Evolutionary conservation across 2,329 filamentous ascomycete species (phyloP), one percentile per base, ranked within the genome.

Genomic region (Dactylellina cionopaga): DNA sequence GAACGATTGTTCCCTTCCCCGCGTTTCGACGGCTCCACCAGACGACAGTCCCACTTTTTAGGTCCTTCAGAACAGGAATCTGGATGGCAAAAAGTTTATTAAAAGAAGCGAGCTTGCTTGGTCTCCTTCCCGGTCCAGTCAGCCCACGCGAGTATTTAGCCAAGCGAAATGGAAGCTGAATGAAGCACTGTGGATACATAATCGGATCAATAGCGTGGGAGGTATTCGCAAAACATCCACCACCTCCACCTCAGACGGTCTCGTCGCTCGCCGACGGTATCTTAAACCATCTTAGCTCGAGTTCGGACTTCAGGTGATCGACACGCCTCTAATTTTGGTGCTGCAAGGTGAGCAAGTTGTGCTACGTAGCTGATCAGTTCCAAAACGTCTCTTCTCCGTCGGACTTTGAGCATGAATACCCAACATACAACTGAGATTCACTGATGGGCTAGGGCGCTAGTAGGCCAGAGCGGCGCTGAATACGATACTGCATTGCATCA

Each of bases 21-120:
- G 66, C 66, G 58, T 71, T 71, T 71, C 58, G 66, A 71, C 58
- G 66, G 66, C 66, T 71, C 56, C 56, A 55, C 51, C 41, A n/a
- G n/a, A n/a, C n/a, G n/a, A 39, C 27, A 15, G 56, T 70, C 55
- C 55, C 55, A 70, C 52, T 56, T 51, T 54, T 58, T 31, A 43
- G 29, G 11, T 41, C 15, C 33, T 52, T 41, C 31, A 49, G 29
- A 44, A 43, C 39, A 33, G 27, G 43, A 64, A 55, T 56, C 44
- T 27, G 27, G 56, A 33, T 24, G 35, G 9, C 22, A 29, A 60
- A 35, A 33, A 27, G 33, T 46, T 35, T 44, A 56, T 56, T 41
- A 31, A 71, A 63, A 51, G 56, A 60, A 64, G 44, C 63, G 63
- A 68, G 44, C 51, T 52, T 49, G 58, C 58, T 71, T 63, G 58